These are phyloP conservation scores for Paecilomyces sp. DNA, from an alignment of 2,329 filamentous ascomycete species.

Conservation along the genomic window DNA sequence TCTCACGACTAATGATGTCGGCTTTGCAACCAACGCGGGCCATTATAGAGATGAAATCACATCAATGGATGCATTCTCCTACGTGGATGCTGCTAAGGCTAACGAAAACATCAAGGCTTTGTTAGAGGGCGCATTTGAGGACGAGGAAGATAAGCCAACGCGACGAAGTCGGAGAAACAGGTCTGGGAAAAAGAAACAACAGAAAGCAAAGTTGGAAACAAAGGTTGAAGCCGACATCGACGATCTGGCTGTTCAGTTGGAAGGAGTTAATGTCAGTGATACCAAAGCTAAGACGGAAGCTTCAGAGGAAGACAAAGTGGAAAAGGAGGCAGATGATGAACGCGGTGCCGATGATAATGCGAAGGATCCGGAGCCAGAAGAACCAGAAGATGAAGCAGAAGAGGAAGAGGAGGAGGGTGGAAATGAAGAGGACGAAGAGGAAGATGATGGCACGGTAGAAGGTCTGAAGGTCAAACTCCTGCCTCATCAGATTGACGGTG, in stretches of 20 bases:
- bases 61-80: slow-evolving; percentile 46
- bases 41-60: slow-evolving; percentile 46
- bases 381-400: slow-evolving; percentile 32
- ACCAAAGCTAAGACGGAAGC: slow-evolving; percentile 18
- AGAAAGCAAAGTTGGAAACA: neutral
- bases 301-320: slow-evolving; percentile 21
- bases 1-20: slow-evolving; percentile 39
- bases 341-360: slow-evolving; percentile 69
- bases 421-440: slow-evolving; percentile 35
- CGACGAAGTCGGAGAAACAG: slow-evolving; percentile 34
- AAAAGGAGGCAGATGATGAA: slow-evolving; percentile 41
- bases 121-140: slow-evolving; percentile 45
- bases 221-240: slow-evolving; percentile 30
- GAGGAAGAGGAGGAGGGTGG: slow-evolving; percentile 24
- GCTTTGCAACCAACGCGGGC: slow-evolving; percentile 42
- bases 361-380: slow-evolving; percentile 41
- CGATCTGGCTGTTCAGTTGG: slow-evolving; percentile 36
- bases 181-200: slow-evolving; percentile 6
- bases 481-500: slow-evolving; percentile 88
- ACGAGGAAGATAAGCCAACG: slow-evolving; percentile 39
- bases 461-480: slow-evolving; percentile 83
- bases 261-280: slow-evolving; percentile 33
- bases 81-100: slow-evolving; percentile 42
- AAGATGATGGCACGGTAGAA: slow-evolving; percentile 60
- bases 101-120: slow-evolving; percentile 46